Percentiles rank a stretch among this genome's conserved stretches.
Evolutionary conservation across 192 early-diverging fungal genomes (phyloP).

Genomic region (Entomortierella beljakovae): DNA sequence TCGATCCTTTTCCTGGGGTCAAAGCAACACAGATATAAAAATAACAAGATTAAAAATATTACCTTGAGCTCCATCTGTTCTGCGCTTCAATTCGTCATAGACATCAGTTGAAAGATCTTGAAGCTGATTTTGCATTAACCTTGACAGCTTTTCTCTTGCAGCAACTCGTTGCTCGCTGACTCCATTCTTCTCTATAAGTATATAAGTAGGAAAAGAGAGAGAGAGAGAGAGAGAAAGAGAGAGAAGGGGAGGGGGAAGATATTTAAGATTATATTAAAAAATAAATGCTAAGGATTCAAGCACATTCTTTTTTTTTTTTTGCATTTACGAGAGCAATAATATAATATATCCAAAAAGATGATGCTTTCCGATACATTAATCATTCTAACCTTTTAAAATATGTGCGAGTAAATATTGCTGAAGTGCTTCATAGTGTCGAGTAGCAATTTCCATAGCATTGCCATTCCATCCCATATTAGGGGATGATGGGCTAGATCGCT

Average conservation of each 20-base stretch:
- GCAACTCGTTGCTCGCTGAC: constrained; percentile 57
- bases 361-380: not conserved
- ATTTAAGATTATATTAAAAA: too few species aligned
- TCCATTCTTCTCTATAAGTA: constrained; percentile 52
- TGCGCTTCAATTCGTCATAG: constrained; percentile 90
- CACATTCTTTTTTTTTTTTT: too few species aligned
- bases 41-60: too few species aligned
- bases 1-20: too few species aligned
- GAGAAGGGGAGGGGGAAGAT: too few species aligned
- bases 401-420: constrained; percentile 61
- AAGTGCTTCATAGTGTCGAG: constrained; percentile 65
- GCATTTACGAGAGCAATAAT: too few species aligned
- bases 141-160: constrained; percentile 81
- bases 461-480: constrained; percentile 22
- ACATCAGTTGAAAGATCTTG: constrained; percentile 96
- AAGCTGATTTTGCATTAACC: constrained; percentile 86
- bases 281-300: too few species aligned
- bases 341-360: too few species aligned
- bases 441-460: constrained; percentile 58
- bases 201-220: constrained; percentile 5
- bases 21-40: too few species aligned
- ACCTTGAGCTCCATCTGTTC: constrained; percentile 72
- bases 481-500: constrained; percentile 41
- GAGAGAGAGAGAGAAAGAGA: constrained; percentile 1
- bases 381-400: constrained; percentile 52